phyloP scores from a whole-genome alignment of 441 rosid species.

The Populus hybrid region DNA sequence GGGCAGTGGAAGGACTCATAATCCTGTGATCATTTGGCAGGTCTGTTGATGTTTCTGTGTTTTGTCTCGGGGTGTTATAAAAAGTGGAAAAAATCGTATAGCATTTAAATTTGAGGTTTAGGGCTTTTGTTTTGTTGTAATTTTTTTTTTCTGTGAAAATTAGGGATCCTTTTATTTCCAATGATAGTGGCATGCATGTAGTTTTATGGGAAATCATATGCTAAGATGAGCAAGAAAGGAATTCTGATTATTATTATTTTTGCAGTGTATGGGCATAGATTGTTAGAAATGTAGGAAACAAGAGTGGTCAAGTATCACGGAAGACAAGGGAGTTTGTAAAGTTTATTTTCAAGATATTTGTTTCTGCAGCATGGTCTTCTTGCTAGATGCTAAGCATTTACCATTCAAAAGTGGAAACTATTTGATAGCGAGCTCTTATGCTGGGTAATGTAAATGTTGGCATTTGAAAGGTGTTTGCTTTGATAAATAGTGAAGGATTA shows the following conservation, averaged over 20 bases:
- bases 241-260: neutral
- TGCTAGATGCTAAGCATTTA: neutral
- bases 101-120: too few species aligned
- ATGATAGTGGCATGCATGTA: too few species aligned
- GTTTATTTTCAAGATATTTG: neutral
- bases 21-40: constrained; percentile 83
- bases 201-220: neutral
- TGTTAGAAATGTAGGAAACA: neutral
- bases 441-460: neutral
- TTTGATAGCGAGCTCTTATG: too few species aligned
- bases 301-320: neutral
- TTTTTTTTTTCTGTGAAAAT: too few species aligned
- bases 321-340: neutral
- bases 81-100: too few species aligned
- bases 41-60: constrained; percentile 26
- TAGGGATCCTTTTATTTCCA: too few species aligned
- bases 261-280: neutral
- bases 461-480: neutral
- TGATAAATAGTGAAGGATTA: neutral
- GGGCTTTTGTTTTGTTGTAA: neutral
- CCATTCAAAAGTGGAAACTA: neutral
- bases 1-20: constrained; percentile 62
- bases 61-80: neutral
- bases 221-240: neutral
- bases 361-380: neutral